Evolutionary conservation across 2,329 filamentous ascomycete species (phyloP).

Genomic region (Penicillium sp.): DNA sequence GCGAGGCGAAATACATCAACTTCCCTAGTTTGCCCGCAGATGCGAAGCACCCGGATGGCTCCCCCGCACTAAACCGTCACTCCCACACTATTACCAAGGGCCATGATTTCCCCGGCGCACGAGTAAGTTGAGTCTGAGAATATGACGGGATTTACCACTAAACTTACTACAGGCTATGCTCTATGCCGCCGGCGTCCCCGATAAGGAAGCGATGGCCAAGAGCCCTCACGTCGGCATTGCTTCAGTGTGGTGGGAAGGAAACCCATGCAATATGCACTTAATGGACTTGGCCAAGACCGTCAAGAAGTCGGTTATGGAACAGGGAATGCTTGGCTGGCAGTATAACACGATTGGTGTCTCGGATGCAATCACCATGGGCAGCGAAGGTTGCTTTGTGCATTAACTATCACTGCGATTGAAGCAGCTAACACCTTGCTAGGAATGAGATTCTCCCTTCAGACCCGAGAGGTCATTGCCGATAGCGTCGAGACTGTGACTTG

Average conservation of each 20-base stretch:
- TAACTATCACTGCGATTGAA: constrained; percentile 14
- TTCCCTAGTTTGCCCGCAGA: constrained; percentile 57
- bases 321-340: constrained; percentile 91
- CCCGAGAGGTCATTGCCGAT: constrained; percentile 88
- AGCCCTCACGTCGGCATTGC: constrained; percentile 88
- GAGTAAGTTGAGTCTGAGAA: constrained; percentile 54
- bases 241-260: constrained; percentile 96
- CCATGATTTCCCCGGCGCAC: constrained; percentile 89
- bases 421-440: constrained; percentile 50
- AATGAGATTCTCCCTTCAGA: constrained; percentile 91
- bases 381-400: constrained; percentile 62
- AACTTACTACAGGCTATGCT: constrained; percentile 71
- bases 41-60: constrained; percentile 55
- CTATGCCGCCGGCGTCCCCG: constrained; percentile 85
- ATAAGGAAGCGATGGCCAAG: constrained; percentile 80
- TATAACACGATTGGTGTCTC: constrained; percentile 90
- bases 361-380: constrained; percentile 93
- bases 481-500: constrained; percentile 91
- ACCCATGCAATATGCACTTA: constrained; percentile 81
- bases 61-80: constrained; percentile 76
- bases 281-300: constrained; percentile 84
- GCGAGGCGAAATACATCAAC: constrained; percentile 55
- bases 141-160: background rate
- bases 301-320: constrained; percentile 75
- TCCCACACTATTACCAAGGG: constrained; percentile 77